Percentiles rank a stretch among this genome's conserved stretches.
These are phyloP conservation scores for Chrysanthemum lavandulifolium DNA, from an alignment of 129 eudicot genomes.

Conservation along the genomic window DNA sequence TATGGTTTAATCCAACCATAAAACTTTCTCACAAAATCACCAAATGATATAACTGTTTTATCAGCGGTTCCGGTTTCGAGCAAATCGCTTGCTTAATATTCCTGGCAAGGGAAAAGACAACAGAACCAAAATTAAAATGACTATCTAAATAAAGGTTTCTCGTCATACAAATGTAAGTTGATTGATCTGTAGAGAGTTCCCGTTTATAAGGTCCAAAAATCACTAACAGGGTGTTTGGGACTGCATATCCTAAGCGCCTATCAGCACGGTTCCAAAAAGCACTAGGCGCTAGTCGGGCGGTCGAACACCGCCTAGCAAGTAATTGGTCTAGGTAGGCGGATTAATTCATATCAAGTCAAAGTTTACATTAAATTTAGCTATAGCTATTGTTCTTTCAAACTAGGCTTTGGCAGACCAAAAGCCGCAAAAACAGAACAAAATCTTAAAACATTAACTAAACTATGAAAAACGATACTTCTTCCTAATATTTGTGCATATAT, in stretches of 20 bases:
- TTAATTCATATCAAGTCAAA: too few relatives aligned
- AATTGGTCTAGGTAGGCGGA: too few relatives aligned
- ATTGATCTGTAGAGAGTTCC: not conserved
- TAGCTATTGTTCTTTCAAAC: not conserved
- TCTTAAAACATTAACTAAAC: slow-evolving; percentile 7
- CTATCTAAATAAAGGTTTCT: not conserved
- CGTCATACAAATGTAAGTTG: not conserved
- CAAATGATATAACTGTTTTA: not conserved
- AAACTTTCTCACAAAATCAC: not conserved
- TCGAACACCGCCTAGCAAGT: too few relatives aligned
- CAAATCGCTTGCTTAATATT: not conserved
- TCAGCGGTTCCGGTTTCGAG: slow-evolving; percentile 1
- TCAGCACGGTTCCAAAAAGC: too few relatives aligned
- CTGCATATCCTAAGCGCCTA: too few relatives aligned
- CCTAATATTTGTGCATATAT: too few relatives aligned
- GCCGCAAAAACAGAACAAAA: slow-evolving; percentile 11
- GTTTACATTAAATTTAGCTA: too few relatives aligned
- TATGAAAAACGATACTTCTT: too few relatives aligned
- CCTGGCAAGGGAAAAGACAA: slow-evolving; percentile 21
- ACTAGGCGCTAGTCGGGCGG: too few relatives aligned
- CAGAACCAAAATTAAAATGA: not conserved
- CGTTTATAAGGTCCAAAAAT: not conserved
- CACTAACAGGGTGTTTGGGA: not conserved
- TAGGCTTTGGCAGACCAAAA: not conserved
- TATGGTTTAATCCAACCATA: slow-evolving; percentile 15